Evolutionary conservation across 2,329 filamentous ascomycete genomes (phyloP).

Genomic region (Phaeosphaeriaceae sp.): DNA sequence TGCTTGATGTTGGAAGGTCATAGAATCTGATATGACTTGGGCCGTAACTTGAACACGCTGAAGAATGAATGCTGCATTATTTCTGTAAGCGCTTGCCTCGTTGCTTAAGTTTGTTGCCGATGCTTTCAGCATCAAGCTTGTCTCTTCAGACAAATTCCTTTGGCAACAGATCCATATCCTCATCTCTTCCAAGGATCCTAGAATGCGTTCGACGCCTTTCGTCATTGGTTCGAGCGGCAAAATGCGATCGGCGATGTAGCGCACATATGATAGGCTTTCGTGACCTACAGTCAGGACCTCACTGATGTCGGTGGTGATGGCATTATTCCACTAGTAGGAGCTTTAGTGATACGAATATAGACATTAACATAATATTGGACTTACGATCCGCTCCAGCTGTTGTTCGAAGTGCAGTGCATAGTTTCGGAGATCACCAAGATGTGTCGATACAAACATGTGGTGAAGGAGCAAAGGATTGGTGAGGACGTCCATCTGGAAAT

Average conservation of each 20-base stretch:
- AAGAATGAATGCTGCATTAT: background rate
- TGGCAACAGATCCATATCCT: too few species aligned
- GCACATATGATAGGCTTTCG: slow-evolving; percentile 7
- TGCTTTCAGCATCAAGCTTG: too few species aligned
- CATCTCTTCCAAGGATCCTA: too few species aligned
- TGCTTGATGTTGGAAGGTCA: slow-evolving; percentile 6
- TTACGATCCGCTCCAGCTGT: too few species aligned
- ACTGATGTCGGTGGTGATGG: too few species aligned
- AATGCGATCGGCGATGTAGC: slow-evolving; percentile 1
- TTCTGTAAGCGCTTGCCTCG: slow-evolving; percentile 1
- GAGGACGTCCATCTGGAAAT: too few species aligned
- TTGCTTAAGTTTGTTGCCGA: background rate
- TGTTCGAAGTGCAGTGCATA: too few species aligned
- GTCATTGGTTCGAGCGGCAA: background rate
- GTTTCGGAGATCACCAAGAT: slow-evolving; percentile 1
- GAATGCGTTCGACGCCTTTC: too few species aligned
- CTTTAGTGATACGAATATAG: too few species aligned
- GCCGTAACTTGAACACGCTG: slow-evolving; percentile 1
- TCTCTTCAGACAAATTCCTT: too few species aligned
- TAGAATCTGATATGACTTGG: slow-evolving; percentile 2
- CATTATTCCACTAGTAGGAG: too few species aligned
- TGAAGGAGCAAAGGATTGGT: slow-evolving; percentile 1
- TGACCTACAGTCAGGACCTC: background rate
- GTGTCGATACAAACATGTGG: slow-evolving; percentile 6
- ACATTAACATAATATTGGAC: too few species aligned